phyloP scores from a whole-genome alignment of 352 stramenopile species.

The Phytophthora agathidicida region DNA sequence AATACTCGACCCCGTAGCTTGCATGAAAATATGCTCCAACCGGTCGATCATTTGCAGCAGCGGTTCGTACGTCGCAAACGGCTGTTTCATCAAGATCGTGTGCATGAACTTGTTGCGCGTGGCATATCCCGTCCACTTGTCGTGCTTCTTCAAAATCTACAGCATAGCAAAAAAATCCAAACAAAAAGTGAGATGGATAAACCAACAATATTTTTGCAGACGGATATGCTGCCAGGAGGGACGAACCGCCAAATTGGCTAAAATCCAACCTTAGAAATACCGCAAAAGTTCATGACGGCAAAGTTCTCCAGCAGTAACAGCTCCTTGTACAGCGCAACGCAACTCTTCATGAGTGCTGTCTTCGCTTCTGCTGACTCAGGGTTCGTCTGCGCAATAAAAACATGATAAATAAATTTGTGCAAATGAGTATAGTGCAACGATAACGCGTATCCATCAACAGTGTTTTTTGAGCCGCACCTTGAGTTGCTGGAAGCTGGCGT shows the following conservation, averaged over 20 bases:
- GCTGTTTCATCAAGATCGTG: slow-evolving; percentile 90
- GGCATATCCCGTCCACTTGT: slow-evolving; percentile 92
- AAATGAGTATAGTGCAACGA: slow-evolving; percentile 5
- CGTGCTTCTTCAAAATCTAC: slow-evolving; percentile 92
- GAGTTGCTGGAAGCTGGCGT: slow-evolving; percentile 66
- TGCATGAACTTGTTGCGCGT: slow-evolving; percentile 92
- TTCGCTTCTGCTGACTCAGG: slow-evolving; percentile 62
- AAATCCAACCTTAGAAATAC: slow-evolving; percentile 77
- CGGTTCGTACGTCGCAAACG: slow-evolving; percentile 85
- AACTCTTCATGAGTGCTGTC: slow-evolving; percentile 82
- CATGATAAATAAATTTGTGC: slow-evolving; percentile 2
- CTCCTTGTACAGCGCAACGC: slow-evolving; percentile 88
- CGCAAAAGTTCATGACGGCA: slow-evolving; percentile 91
- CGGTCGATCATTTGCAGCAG: slow-evolving; percentile 88
- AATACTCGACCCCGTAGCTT: slow-evolving; percentile 85
- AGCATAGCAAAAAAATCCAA: background rate
- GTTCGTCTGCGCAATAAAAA: slow-evolving; percentile 42
- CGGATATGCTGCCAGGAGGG: slow-evolving; percentile 12
- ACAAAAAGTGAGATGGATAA: slow-evolving; percentile 3
- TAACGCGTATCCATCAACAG: background rate
- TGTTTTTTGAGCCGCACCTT: slow-evolving; percentile 44
- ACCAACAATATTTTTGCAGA: background rate
- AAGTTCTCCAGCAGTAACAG: slow-evolving; percentile 89
- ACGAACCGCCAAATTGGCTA: slow-evolving; percentile 17
- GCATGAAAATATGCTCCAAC: slow-evolving; percentile 89